A percentile compares a stretch with the other conserved stretches of the same genome.
Conservation (phyloP, 148 eudicot genomes). For the Suaeda aralocaspica region DNA sequence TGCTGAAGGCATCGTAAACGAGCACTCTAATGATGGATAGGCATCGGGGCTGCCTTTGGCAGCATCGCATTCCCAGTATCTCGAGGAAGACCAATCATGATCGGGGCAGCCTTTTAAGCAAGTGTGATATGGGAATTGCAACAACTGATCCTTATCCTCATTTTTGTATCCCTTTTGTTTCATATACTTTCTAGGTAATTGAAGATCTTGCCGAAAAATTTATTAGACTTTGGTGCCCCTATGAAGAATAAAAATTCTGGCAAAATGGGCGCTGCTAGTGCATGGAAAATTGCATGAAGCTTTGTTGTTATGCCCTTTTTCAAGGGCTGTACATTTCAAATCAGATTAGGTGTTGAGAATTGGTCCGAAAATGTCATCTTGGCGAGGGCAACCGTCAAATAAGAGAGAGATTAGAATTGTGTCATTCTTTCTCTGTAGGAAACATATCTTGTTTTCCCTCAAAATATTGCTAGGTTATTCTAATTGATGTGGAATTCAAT, state of each 20-base stretch:
- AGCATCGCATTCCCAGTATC: constrained; percentile 88
- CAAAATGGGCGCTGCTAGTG: constrained; percentile 12
- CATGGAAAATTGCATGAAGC: constrained; percentile 16
- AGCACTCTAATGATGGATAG: constrained; percentile 90
- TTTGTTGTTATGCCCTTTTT: constrained; percentile 4
- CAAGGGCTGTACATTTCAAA: constrained; percentile 9
- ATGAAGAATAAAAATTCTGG: constrained; percentile 24
- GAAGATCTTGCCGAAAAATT: not conserved
- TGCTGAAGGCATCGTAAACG: constrained; percentile 49
- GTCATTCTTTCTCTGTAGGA: constrained; percentile 13
- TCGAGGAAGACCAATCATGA: constrained; percentile 28
- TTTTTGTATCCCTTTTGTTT: constrained; percentile 7
- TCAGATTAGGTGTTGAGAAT: constrained; percentile 16
- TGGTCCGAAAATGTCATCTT: constrained; percentile 13
- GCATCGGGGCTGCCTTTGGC: constrained; percentile 95
- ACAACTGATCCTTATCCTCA: not conserved
- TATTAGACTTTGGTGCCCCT: not conserved
- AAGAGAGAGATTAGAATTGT: not conserved
- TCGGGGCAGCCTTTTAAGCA: not conserved
- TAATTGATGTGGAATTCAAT: not conserved
- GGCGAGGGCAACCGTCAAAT: constrained; percentile 16
- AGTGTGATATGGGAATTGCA: not conserved
- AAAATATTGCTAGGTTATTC: not conserved
- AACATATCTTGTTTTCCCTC: not conserved
- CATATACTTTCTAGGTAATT: constrained; percentile 2